Base-by-base conservation (phyloP, 129 eudicot species). In the Chrysanthemum seticuspe region DNA sequence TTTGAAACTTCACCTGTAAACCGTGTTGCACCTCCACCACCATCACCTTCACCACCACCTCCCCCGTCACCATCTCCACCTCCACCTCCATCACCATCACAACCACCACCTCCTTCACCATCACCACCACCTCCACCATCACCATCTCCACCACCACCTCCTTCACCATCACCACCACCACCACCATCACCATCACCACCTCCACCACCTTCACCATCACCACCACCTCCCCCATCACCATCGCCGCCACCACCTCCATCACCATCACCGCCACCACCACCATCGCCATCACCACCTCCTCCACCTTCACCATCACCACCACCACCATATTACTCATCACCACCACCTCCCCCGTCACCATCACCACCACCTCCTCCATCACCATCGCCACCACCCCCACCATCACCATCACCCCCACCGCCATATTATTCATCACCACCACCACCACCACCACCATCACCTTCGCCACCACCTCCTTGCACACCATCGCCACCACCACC, bases 11-110 rank as follows among this genome's bases (percentile, higher is more conserved):
- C 72, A 47, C 73, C 75, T 76, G 18, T 74, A 67, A 47, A 80
- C 40, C 72, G 47, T 63, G 51, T 15, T 34, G 18, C 63, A 10
- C 75, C 72, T 1, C 62, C 82, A 1, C 75, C 74, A 0, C 31
- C 82, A 6, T 31, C 80, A 10, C 81, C 85, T 15, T 71, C 81
- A 0, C 82, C 79, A 0, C 62, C 54, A 7, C 67, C 71, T 2
- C 64, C 82, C 84, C 76, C 74, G 0, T 57, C 85, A 2, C 40
- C 78, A 2, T 77, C 85, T 16, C 73, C 81, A 2, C 83, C 82
- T 0, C 66, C 57, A 49, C 76, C 65, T 2, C 67, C 80, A 1
- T 62, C 73, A 11, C 50, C 82, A 3, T 14, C 36, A 11, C 3
- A 69, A 9, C 48, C 80, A 0, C 61, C 87, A 7, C 79, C 91